Evolutionary conservation across 1,284 basidiomycete genomes (phyloP).

Genomic region (Cutaneotrichosporon curvatum): DNA sequence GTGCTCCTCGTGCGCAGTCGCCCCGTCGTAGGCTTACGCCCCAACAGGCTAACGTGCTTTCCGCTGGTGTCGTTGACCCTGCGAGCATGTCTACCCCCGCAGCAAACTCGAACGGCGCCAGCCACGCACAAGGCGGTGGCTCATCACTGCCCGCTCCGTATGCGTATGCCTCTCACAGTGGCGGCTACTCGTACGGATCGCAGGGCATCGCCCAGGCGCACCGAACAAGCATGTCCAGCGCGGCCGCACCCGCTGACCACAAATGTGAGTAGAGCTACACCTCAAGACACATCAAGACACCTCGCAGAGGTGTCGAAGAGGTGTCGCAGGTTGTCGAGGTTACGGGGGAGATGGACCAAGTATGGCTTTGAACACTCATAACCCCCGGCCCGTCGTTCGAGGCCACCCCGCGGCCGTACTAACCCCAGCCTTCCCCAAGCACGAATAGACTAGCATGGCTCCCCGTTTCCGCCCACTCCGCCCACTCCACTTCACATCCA

Average conservation of each 20-base stretch:
- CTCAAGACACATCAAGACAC: no score
- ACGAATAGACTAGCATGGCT: no score
- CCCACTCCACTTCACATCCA: no score
- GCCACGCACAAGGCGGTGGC: not conserved
- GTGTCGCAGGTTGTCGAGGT: no score
- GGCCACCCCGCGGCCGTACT: no score
- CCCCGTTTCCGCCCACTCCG: no score
- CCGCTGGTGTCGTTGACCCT: constrained; percentile 32
- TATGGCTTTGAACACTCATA: no score
- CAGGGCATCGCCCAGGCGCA: not conserved
- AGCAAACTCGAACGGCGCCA: no score
- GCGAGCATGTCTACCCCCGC: constrained; percentile 19
- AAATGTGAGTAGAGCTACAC: not conserved
- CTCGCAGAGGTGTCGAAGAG: no score
- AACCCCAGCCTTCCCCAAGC: no score
- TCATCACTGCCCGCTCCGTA: not conserved
- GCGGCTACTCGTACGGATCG: not conserved
- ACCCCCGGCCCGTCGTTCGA: no score
- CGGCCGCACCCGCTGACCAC: not conserved
- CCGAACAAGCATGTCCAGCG: not conserved
- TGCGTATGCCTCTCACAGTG: not conserved
- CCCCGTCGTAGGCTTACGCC: constrained; percentile 27
- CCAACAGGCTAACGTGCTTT: constrained; percentile 27
- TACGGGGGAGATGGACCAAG: no score
- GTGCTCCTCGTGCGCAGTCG: constrained; percentile 12